These are phyloP conservation scores for Cercis canadensis DNA, from an alignment of 306 rosid genomes.

Conservation along the genomic window DNA sequence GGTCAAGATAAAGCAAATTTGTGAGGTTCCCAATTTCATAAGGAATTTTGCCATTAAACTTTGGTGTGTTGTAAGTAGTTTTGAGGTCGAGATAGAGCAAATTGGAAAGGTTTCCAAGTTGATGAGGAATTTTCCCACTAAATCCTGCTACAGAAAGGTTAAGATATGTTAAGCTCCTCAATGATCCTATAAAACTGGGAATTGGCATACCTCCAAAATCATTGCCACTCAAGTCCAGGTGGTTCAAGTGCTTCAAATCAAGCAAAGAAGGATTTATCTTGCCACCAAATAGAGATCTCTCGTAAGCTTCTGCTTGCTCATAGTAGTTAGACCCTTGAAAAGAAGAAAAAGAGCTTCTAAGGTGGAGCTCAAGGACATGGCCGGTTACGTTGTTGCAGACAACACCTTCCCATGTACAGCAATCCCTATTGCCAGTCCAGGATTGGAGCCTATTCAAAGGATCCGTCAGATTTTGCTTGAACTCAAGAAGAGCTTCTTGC, in stretches of 20 bases:
- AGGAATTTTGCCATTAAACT: constrained; percentile 1
- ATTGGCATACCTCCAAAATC: background rate
- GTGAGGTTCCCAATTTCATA: constrained; percentile 34
- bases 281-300: background rate
- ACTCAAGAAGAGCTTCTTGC: background rate
- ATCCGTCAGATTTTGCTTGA: background rate
- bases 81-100: too few species aligned
- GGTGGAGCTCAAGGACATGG: constrained; percentile 13
- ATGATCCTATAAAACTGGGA: background rate
- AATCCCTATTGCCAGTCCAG: background rate
- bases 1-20: background rate
- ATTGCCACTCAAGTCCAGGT: background rate
- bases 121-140: background rate
- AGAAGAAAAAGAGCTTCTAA: background rate
- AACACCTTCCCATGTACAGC: constrained; percentile 25
- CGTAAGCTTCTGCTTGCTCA: too few species aligned
- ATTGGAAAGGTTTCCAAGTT: too few species aligned
- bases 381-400: constrained; percentile 19
- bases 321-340: too few species aligned
- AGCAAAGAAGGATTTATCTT: background rate
- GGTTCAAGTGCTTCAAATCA: background rate
- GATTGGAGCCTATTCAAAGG: background rate
- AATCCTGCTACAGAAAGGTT: background rate
- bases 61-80: too few species aligned
- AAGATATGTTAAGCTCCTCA: background rate